phyloP scores from a whole-genome alignment of 768 basidiomycete species.

The Tricholoma sp. region DNA sequence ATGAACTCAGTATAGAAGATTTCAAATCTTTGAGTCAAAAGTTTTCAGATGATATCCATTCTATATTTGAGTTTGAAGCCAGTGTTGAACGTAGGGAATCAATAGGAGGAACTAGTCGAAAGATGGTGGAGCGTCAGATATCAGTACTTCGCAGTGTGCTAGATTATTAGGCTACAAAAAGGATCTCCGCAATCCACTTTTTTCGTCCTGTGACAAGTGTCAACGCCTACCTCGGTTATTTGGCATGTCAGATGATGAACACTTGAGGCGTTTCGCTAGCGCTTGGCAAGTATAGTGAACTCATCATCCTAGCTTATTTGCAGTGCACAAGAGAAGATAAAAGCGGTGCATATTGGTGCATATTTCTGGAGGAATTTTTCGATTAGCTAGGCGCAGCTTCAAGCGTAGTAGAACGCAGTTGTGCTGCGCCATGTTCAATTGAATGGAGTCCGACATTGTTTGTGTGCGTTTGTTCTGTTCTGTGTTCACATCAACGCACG shows the following conservation, averaged over 20 bases:
- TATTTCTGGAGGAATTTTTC: too few species aligned
- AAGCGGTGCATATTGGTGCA: too few species aligned
- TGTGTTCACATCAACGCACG: conserved; percentile 11
- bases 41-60: conserved; percentile 77
- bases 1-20: conserved; percentile 75
- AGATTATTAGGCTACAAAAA: conserved; percentile 15
- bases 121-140: conserved; percentile 85
- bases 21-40: conserved; percentile 69
- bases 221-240: too few species aligned
- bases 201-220: too few species aligned
- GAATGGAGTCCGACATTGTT: conserved; percentile 3
- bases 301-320: too few species aligned
- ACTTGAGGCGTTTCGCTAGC: too few species aligned
- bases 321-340: too few species aligned
- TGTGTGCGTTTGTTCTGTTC: conserved; percentile 13
- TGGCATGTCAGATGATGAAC: too few species aligned
- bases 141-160: conserved; percentile 63
- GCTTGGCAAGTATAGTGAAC: too few species aligned
- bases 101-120: conserved; percentile 86
- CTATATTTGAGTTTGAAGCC: conserved; percentile 92
- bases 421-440: too few species aligned
- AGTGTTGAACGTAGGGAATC: conserved; percentile 90
- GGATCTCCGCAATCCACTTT: background rate
- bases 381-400: too few species aligned
- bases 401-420: too few species aligned